Evolutionary conservation across 176 grass and related monocot species (phyloP).

Genomic region (Oryza glumipatula): DNA sequence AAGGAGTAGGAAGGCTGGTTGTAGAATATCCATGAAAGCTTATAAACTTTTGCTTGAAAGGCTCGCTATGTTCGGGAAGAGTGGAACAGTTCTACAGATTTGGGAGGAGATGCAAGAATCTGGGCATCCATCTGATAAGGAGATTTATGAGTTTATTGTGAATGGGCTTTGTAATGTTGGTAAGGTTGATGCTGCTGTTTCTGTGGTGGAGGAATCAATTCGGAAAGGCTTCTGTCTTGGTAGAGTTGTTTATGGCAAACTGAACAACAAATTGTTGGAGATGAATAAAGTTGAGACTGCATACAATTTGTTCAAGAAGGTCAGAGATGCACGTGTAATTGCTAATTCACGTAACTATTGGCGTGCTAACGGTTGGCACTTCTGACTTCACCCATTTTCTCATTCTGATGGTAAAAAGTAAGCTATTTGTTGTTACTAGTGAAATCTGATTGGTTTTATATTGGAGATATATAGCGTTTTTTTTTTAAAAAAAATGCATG

Average conservation of each 20-base stretch:
- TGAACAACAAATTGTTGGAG: slow-evolving; percentile 78
- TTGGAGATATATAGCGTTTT: background rate
- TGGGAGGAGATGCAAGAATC: slow-evolving; percentile 86
- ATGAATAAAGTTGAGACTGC: slow-evolving; percentile 87
- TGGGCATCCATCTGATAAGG: slow-evolving; percentile 66
- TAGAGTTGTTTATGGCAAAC: slow-evolving; percentile 76
- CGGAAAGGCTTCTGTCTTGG: slow-evolving; percentile 66
- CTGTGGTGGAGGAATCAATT: slow-evolving; percentile 80
- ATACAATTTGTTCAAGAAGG: slow-evolving; percentile 71
- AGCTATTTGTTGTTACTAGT: slow-evolving; percentile 1
- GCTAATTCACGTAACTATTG: slow-evolving; percentile 69
- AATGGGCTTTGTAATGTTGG: slow-evolving; percentile 90
- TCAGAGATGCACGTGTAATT: slow-evolving; percentile 56
- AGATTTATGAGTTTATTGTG: slow-evolving; percentile 84
- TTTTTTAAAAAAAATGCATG: background rate
- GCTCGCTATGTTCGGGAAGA: slow-evolving; percentile 84
- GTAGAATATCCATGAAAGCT: slow-evolving; percentile 76
- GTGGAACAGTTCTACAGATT: slow-evolving; percentile 63
- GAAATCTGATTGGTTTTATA: background rate
- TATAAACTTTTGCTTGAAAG: slow-evolving; percentile 90
- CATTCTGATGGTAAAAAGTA: background rate
- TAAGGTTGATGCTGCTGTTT: slow-evolving; percentile 82
- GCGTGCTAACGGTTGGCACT: slow-evolving; percentile 91
- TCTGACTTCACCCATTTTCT: slow-evolving; percentile 16
- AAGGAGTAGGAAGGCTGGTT: slow-evolving; percentile 80